Evolutionary conservation across 345 rosid genomes (phyloP), one percentile per base, ranked within the genome.

Genomic region (Acer campestre): DNA sequence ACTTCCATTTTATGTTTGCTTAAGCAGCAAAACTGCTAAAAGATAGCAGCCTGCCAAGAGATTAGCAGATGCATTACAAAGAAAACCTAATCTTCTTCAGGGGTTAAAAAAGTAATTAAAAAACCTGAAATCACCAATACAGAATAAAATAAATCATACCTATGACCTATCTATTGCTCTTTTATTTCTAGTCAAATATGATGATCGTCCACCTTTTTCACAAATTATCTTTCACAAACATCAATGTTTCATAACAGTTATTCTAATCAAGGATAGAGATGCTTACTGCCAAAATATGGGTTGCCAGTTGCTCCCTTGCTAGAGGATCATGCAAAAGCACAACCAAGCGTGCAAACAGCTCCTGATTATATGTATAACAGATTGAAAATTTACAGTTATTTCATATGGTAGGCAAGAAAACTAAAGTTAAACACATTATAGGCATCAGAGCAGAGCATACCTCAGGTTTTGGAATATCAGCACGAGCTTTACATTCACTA

Each of bases 261-360:
- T 8, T 7, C 6, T 11, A 77, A 48, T 51, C 55, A 80, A 61
- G 29, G 48, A 61, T 13, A 77, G 10, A 53, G 71, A 71, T 67
- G 77, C 97, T 84, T 89, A 93, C 99, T 9, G 92, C 84, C 89
- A 95, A 86, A 87, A 93, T 92, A 63, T 95, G 97, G 86, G 96
- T 85, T 29, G 97, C 93, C 81, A 86, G 84, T 82, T 93, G 98
- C 85, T 90, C 93, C 87, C 92, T 87, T 40, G 92, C 97, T 66
- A 93, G 85, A 82, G 99, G 99, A 80, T 95, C 89, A 81, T 95
- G 99, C 89, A 95, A 84, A 78, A 95, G 97, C 85, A 95, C 98
- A 84, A 95, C 81, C 77, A 95, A 86, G 71, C 99, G 98, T 70
- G 96, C 97, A 85, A 95, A 93, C 79, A 93, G 88, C 81, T 91